phyloP scores from a whole-genome alignment of 2,329 filamentous ascomycete species.

The Lasiodiplodia theobromae region DNA sequence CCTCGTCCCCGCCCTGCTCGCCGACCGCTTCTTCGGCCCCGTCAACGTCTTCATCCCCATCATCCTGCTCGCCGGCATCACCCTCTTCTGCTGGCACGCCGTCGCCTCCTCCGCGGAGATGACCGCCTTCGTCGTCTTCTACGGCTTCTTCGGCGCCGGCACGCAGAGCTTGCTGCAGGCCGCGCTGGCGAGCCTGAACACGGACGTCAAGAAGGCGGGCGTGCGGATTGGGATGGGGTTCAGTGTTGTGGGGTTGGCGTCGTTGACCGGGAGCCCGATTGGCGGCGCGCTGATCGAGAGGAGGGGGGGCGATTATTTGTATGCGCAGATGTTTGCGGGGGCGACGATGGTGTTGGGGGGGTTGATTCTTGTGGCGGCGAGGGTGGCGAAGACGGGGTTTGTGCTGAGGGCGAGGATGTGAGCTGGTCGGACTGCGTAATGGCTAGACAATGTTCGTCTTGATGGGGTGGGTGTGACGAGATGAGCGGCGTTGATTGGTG shows the following conservation, averaged over 20 bases:
- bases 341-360: conserved; percentile 50
- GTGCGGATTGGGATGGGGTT: conserved; percentile 56
- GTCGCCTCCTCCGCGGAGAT: conserved; percentile 47
- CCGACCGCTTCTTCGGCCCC: conserved; percentile 50
- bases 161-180: conserved; percentile 55
- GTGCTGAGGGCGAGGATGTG: not conserved
- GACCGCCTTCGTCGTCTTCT: conserved; percentile 54
- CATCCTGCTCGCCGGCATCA: conserved; percentile 48
- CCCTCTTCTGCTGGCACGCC: conserved; percentile 55
- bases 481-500: too few relatives aligned
- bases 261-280: conserved; percentile 40
- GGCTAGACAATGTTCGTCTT: too few relatives aligned
- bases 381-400: conserved; percentile 16
- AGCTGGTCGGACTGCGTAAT: too few relatives aligned
- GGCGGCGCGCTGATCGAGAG: conserved; percentile 45
- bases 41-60: conserved; percentile 51
- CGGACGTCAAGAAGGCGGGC: conserved; percentile 51
- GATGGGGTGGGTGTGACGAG: not conserved
- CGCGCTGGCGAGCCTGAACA: conserved; percentile 52
- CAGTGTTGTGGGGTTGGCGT: conserved; percentile 38
- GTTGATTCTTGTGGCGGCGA: conserved; percentile 18
- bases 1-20: conserved; percentile 56
- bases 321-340: conserved; percentile 53
- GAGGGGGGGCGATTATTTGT: conserved; percentile 47
- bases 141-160: conserved; percentile 57